phyloP scores from a whole-genome alignment of 768 basidiomycete species.

The Fibroporia radiculosa region DNA sequence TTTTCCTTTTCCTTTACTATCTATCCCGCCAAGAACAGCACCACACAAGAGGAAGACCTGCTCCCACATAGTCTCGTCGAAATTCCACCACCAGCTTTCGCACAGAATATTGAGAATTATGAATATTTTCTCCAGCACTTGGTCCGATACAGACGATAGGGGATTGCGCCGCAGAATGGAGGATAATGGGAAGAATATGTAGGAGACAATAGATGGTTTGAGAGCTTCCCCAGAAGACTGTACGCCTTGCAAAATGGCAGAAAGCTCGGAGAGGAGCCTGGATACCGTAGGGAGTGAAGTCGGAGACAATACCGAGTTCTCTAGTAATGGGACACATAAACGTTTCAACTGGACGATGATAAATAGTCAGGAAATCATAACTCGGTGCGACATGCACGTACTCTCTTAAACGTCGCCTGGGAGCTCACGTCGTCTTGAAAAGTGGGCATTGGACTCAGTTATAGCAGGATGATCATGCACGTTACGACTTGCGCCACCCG shows the following conservation, averaged over 20 bases:
- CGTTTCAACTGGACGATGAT: slow-evolving; percentile 40
- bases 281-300: slow-evolving; percentile 39
- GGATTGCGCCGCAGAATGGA: slow-evolving; percentile 74
- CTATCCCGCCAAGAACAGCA: slow-evolving; percentile 56
- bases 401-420: slow-evolving; percentile 31
- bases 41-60: slow-evolving; percentile 77
- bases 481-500: no score
- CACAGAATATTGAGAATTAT: slow-evolving; percentile 48
- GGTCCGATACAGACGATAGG: slow-evolving; percentile 64
- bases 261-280: slow-evolving; percentile 47
- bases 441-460: no score
- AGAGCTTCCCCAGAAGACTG: slow-evolving; percentile 32
- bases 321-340: slow-evolving; percentile 77
- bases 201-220: slow-evolving; percentile 60
- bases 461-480: no score
- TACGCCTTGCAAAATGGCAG: slow-evolving; percentile 37
- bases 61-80: slow-evolving; percentile 69
- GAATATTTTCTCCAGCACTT: slow-evolving; percentile 70
- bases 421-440: slow-evolving; percentile 2
- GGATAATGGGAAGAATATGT: slow-evolving; percentile 84
- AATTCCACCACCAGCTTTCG: slow-evolving; percentile 80
- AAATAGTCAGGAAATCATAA: neutral
- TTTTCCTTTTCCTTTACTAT: slow-evolving; percentile 60
- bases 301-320: slow-evolving; percentile 55
- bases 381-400: slow-evolving; percentile 12